phyloP scores from a whole-genome alignment of 148 eudicot genomes.

The Heliosperma pusillum region DNA sequence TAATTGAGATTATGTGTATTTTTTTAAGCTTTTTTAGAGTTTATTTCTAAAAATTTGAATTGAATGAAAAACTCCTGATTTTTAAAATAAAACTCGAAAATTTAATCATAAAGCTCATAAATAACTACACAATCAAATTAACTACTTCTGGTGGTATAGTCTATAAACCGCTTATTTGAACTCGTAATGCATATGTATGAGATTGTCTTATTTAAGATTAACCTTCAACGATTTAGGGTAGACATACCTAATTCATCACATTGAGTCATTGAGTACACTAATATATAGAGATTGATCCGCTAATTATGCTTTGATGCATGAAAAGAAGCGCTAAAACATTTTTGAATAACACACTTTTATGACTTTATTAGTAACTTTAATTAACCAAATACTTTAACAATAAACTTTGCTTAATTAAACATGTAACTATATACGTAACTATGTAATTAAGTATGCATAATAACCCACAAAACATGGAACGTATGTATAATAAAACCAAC shows the following conservation, averaged over 20 bases:
- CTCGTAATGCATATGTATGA: neutral
- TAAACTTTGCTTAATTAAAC: conserved; percentile 5
- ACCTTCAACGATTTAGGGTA: too few species aligned
- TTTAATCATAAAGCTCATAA: too few species aligned
- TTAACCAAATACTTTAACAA: conserved; percentile 16
- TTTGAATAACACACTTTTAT: conserved; percentile 7
- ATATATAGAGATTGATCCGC: neutral
- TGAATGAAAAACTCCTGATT: too few species aligned
- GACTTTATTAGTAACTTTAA: neutral
- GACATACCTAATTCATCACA: too few species aligned
- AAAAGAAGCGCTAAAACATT: conserved; percentile 21
- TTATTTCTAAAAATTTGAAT: too few species aligned
- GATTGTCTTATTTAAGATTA: neutral
- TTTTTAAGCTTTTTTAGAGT: too few species aligned
- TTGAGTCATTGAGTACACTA: too few species aligned
- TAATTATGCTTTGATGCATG: conserved; percentile 13
- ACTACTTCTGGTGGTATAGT: too few species aligned
- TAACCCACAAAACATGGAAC: conserved; percentile 23
- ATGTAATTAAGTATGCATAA: neutral
- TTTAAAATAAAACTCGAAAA: too few species aligned
- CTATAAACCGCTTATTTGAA: too few species aligned
- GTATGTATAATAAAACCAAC: conserved; percentile 7
- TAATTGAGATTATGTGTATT: too few species aligned
- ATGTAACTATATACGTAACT: neutral
- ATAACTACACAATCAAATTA: too few species aligned